Evolutionary conservation across 345 rosid species (phyloP), one percentile per base, ranked within the genome.

Genomic region (Murraya koenigii): DNA sequence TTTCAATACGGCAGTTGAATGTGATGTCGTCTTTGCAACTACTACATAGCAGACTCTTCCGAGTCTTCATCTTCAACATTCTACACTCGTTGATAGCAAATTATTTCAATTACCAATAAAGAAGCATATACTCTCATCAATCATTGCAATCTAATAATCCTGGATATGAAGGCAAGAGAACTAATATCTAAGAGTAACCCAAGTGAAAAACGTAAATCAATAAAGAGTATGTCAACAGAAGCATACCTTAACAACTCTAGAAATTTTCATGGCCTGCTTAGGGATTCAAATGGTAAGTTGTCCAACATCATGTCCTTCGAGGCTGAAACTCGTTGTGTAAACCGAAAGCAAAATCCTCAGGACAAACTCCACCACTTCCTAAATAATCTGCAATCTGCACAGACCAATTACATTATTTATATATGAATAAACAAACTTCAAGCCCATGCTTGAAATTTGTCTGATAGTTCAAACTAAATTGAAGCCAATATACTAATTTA

Each of bases 221-320:
- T 10, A 32, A 4, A 23, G 55, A 59, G 23, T 58, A 25, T 17
- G 38, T 38, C 1, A 10, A 72, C 3, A 59, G 7, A 36, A 72
- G 25, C 44, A 36, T 25, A 72, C 54, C 60, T 72, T 72, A 60
- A 36, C 7, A 58, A 30, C 32, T 60, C 25, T 20, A 17, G 55
- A 38, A 30, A 63, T 75, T 26, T 63, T 63, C 60, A 47, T 28
- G 32, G 47, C 49, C 70, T 75, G 47, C 30, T 22, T 11, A 41
- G 1, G 41, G 6, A 63, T 63, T 75, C 69, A 63, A 41, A 67
- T 2, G 76, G 80, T 59, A 15, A 86, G 80, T 75, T 87, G 98
- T 26, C 98, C 98, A 36, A 95, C 90, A 75, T 95, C n/a, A 73
- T 88, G 91, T 1, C 93, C 92, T 63, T 78, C 74, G 87, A 52